Conservation (phyloP, 805 yeast species). For the Starmerella powellii region DNA sequence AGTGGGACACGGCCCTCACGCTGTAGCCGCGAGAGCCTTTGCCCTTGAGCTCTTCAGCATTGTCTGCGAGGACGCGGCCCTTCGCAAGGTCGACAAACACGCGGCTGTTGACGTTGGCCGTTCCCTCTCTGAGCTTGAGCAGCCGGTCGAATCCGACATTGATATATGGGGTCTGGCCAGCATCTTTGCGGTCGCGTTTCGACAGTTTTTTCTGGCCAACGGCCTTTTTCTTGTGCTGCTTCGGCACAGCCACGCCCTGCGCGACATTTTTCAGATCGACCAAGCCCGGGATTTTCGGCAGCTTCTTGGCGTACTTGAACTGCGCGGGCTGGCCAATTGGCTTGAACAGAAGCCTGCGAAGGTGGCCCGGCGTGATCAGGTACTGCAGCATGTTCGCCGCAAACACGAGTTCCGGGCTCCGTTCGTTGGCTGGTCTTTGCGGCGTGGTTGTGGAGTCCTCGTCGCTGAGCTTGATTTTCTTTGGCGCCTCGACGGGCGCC, state of each 20-base stretch:
- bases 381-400: constrained; percentile 57
- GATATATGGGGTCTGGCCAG: constrained; percentile 55
- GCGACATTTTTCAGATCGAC: constrained; percentile 40
- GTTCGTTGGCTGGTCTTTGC: constrained; percentile 10
- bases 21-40: constrained; percentile 40
- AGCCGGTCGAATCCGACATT: constrained; percentile 57
- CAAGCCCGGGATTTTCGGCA: constrained; percentile 60
- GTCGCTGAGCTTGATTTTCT: constrained; percentile 24
- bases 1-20: constrained; percentile 52
- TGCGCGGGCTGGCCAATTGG: constrained; percentile 17
- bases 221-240: constrained; percentile 33
- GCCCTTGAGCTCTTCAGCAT: constrained; percentile 40
- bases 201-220: constrained; percentile 34
- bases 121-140: constrained; percentile 39
- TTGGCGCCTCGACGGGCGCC: constrained; percentile 26
- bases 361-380: constrained; percentile 75
- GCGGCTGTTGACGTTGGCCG: constrained; percentile 63
- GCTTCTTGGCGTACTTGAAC: constrained; percentile 43
- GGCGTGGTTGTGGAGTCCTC: constrained; percentile 15
- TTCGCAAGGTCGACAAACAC: constrained; percentile 65
- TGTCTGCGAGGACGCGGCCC: constrained; percentile 54
- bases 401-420: constrained; percentile 15
- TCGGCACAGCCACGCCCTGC: constrained; percentile 43
- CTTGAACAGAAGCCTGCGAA: constrained; percentile 53
- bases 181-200: constrained; percentile 41